Percentiles rank a stretch among this genome's conserved stretches.
Conservation (phyloP, 495 filamentous ascomycete species). For the Penicilliopsis zonata region DNA sequence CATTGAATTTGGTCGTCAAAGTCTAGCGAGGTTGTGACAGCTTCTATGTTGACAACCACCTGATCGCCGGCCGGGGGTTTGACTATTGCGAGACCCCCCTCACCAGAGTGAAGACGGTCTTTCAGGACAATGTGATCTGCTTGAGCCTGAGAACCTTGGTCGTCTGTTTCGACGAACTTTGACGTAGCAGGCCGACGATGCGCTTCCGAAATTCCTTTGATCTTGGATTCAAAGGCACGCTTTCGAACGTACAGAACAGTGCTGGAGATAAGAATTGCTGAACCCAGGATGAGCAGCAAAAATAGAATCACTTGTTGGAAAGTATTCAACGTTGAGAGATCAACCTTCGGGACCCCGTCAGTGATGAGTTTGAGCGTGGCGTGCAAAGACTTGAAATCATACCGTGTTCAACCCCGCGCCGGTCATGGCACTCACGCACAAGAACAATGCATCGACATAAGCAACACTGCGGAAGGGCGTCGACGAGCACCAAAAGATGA, state of each 20-base stretch:
- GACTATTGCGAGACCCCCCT: not conserved
- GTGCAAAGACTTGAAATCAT: conserved; percentile 18
- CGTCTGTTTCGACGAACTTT: not conserved
- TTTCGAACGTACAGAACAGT: conserved; percentile 45
- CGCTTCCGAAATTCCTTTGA: conserved; percentile 44
- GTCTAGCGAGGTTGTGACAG: too few species aligned
- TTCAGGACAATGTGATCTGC: not conserved
- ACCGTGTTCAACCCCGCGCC: conserved; percentile 64
- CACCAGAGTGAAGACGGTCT: not conserved
- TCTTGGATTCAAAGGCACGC: conserved; percentile 56
- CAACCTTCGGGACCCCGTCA: conserved; percentile 23
- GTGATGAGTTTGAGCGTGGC: not conserved
- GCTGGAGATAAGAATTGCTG: conserved; percentile 36
- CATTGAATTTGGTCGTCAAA: conserved; percentile 10
- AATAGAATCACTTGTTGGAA: conserved; percentile 73
- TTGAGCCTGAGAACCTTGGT: not conserved
- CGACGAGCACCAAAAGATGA: conserved; percentile 64
- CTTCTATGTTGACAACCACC: not conserved
- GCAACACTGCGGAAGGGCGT: conserved; percentile 47
- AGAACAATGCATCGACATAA: conserved; percentile 67
- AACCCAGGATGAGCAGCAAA: conserved; percentile 58
- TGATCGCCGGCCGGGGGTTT: not conserved
- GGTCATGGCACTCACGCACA: conserved; percentile 72
- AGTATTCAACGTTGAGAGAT: conserved; percentile 58
- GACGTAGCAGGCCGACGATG: conserved; percentile 6